These are phyloP conservation scores for Ilyonectria robusta DNA, from an alignment of 2,329 filamentous ascomycete species.

Conservation along the genomic window DNA sequence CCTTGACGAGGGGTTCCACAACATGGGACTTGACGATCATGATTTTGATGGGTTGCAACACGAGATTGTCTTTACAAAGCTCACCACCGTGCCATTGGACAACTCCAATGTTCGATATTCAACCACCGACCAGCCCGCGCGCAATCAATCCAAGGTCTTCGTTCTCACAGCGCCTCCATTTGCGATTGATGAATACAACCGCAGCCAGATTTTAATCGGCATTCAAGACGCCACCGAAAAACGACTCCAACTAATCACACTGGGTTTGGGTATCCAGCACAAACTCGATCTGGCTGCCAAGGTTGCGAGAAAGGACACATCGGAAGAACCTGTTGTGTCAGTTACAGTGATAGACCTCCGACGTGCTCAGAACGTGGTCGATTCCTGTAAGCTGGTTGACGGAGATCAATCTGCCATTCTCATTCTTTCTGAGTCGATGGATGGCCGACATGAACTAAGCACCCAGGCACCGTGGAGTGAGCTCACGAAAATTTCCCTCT, in stretches of 20 bases:
- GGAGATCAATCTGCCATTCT: conserved; percentile 77
- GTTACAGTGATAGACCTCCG: conserved; percentile 63
- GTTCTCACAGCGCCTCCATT: conserved; percentile 74
- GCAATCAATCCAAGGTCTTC: conserved; percentile 74
- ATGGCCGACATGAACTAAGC: conserved; percentile 76
- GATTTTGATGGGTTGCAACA: conserved; percentile 79
- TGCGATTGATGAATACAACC: conserved; percentile 66
- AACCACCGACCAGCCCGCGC: conserved; percentile 66
- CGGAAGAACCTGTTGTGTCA: conserved; percentile 43
- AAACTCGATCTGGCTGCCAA: conserved; percentile 48
- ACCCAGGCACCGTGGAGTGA: conserved; percentile 83
- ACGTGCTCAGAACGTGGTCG: conserved; percentile 77
- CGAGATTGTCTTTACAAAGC: conserved; percentile 79
- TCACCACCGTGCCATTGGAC: conserved; percentile 77
- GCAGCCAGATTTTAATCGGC: conserved; percentile 73
- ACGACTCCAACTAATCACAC: conserved; percentile 75
- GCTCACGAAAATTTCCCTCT: conserved; percentile 76
- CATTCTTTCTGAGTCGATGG: conserved; percentile 75
- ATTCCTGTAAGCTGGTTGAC: conserved; percentile 80
- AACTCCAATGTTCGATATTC: conserved; percentile 74
- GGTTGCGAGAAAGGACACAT: conserved; percentile 37
- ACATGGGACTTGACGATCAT: conserved; percentile 80
- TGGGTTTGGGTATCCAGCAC: conserved; percentile 67
- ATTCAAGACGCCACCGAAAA: conserved; percentile 79
- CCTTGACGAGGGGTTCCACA: conserved; percentile 80